Evolutionary conservation across 2,329 filamentous ascomycete species (phyloP), one percentile per base, ranked within the genome.

Genomic region (Sclerotinia sclerotiorum): DNA sequence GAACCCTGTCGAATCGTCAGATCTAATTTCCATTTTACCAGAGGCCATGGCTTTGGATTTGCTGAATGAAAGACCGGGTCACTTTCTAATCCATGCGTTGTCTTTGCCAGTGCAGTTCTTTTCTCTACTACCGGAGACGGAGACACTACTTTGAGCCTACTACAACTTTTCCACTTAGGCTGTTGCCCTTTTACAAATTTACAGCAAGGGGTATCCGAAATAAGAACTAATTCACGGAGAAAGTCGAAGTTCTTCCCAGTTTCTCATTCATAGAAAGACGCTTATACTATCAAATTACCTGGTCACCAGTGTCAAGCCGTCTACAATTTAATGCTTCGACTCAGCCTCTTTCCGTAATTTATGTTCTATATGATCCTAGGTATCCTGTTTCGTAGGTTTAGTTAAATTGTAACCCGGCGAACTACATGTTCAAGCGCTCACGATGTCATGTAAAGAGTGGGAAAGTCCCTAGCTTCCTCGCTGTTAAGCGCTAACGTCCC

Each of bases 31-130:
- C 63, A 68, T 68, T 52, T 71, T 67, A 44, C 56, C 65, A 67
- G 21, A 54, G 27, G 35, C 65, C 71, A 71, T 72, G 68, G 72
- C 70, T 69, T 73, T 71, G 70, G 70, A 68, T 71, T 69, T 52
- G 61, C 55, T 65, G 62, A 62, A 35, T 44, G 27, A 48, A 17
- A 55, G 65, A 29, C 48, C 65, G 60, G 65, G 48, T 63, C 65
- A 44, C 65, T 67, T 46, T 55, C 27, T 15, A 63, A 67, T 67
- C 65, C 65, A 63, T 67, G 65, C 65, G 65, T 62, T 63, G 54
- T 62, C 65, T 63, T 48, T 39, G 35, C 65, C 65, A 67, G 24
- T 42, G 24, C 6, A 29, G 29, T 51, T 46, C 42, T 44, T 58
- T 67, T 17, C 39, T 52, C 35, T 58, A 35, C n/a, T 60, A 62